A percentile compares a stretch with the other conserved stretches of the same genome.
Evolutionary conservation across 2,329 filamentous ascomycete genomes (phyloP).

Genomic region (Fusarium falciforme): DNA sequence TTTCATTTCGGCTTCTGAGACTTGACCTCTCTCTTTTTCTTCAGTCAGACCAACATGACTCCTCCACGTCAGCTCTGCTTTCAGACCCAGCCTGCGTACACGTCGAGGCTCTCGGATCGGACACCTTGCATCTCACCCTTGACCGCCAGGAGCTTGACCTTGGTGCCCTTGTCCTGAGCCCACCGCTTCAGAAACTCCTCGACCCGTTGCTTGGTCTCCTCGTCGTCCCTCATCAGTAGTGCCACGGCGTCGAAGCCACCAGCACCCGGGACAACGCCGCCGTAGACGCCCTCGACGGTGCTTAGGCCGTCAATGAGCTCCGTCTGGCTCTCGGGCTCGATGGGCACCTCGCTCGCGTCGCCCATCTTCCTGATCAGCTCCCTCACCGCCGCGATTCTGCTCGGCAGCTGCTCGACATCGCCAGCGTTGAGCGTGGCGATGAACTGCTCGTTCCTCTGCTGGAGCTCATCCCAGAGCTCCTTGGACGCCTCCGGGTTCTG

Average conservation of each 20-base stretch:
- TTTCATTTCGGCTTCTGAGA: slow-evolving; percentile 33
- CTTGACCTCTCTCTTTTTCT: slow-evolving; percentile 10
- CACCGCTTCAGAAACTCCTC: slow-evolving; percentile 73
- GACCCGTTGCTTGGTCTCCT: slow-evolving; percentile 70
- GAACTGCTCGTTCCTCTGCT: slow-evolving; percentile 78
- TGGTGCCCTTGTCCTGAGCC: slow-evolving; percentile 68
- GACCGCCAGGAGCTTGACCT: slow-evolving; percentile 76
- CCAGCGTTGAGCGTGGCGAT: slow-evolving; percentile 70
- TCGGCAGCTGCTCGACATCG: slow-evolving; percentile 55
- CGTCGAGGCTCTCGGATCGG: slow-evolving; percentile 57
- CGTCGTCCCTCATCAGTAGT: slow-evolving; percentile 80
- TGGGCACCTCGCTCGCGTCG: slow-evolving; percentile 77
- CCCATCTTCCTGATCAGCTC: slow-evolving; percentile 83
- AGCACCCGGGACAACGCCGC: slow-evolving; percentile 92
- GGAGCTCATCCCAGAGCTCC: slow-evolving; percentile 79
- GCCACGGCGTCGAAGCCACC: slow-evolving; percentile 93
- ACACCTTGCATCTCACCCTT: slow-evolving; percentile 79
- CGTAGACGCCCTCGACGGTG: slow-evolving; percentile 81
- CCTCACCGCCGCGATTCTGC: slow-evolving; percentile 63
- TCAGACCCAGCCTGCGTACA: slow-evolving; percentile 59
- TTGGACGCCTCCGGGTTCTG: slow-evolving; percentile 72
- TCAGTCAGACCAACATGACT: not conserved
- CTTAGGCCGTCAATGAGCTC: slow-evolving; percentile 81
- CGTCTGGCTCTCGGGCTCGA: slow-evolving; percentile 90
- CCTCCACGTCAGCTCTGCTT: not conserved